A percentile compares a stretch with the other conserved stretches of the same genome.
phyloP scores from a whole-genome alignment of 2,329 filamentous ascomycete species.

The Colletotrichum higginsianum region DNA sequence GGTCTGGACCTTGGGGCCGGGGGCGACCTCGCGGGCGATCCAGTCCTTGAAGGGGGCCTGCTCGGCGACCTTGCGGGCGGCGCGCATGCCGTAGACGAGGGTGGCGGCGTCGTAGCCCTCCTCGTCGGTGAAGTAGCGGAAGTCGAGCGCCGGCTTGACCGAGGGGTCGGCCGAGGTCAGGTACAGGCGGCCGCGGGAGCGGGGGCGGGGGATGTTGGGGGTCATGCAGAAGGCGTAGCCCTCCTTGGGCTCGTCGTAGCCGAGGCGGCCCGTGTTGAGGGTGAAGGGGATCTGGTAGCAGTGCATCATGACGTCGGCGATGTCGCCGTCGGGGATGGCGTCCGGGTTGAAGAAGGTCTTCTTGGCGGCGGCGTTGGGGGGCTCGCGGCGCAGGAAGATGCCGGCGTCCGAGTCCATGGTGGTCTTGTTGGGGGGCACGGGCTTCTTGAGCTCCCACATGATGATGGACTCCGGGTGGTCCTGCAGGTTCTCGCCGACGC shows the following conservation, averaged over 20 bases:
- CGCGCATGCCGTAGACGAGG: constrained; percentile 82
- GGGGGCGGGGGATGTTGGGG: constrained; percentile 88
- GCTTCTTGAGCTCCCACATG: constrained; percentile 84
- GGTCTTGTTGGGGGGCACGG: constrained; percentile 81
- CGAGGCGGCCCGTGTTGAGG: constrained; percentile 85
- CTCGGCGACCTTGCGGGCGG: constrained; percentile 82
- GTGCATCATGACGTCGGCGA: constrained; percentile 94
- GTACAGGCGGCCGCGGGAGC: constrained; percentile 83
- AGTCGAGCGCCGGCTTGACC: constrained; percentile 87
- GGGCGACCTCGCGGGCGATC: constrained; percentile 87
- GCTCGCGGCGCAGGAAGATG: constrained; percentile 87
- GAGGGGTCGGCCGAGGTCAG: constrained; percentile 81
- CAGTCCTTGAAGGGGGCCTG: constrained; percentile 85
- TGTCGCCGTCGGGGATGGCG: constrained; percentile 75
- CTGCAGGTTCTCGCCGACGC: constrained; percentile 73
- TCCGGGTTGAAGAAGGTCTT: constrained; percentile 63
- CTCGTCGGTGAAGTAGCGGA: constrained; percentile 90
- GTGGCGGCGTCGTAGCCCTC: constrained; percentile 89
- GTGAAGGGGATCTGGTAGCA: constrained; percentile 97
- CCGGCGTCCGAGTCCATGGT: constrained; percentile 94
- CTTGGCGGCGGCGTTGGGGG: constrained; percentile 75
- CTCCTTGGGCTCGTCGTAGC: constrained; percentile 74
- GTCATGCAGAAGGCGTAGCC: constrained; percentile 94
- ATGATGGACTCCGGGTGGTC: constrained; percentile 73
- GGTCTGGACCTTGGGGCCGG: constrained; percentile 79